Conservation (phyloP, 2,329 filamentous ascomycete genomes). For the Parascedosporium putredinis region DNA sequence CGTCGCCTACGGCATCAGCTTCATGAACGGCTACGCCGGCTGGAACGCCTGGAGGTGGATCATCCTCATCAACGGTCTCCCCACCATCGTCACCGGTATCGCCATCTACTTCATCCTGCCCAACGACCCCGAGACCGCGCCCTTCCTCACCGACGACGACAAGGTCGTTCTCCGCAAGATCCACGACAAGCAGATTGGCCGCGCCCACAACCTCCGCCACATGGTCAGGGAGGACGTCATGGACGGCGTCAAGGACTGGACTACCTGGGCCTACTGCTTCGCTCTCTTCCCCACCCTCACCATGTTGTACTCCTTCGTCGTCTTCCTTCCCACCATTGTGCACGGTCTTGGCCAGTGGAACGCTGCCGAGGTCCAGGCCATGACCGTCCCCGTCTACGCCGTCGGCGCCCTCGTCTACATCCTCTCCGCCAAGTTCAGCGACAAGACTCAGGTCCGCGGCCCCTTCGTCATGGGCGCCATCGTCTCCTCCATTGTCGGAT, state of each 20-base stretch:
- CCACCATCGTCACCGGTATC: conserved; percentile 43
- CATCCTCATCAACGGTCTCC: conserved; percentile 47
- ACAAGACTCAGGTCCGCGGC: conserved; percentile 45
- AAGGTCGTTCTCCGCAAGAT: conserved; percentile 40
- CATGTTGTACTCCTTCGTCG: conserved; percentile 58
- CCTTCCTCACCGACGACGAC: conserved; percentile 34
- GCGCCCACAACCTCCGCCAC: conserved; percentile 13
- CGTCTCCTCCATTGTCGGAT: conserved; percentile 42
- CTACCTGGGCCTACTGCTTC: conserved; percentile 48
- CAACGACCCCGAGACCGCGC: conserved; percentile 47
- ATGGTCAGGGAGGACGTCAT: conserved; percentile 40
- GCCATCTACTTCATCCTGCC: conserved; percentile 45
- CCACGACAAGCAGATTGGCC: conserved; percentile 34
- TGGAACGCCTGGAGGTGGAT: conserved; percentile 59
- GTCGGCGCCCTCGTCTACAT: conserved; percentile 53
- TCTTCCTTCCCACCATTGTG: conserved; percentile 62
- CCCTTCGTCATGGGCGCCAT: conserved; percentile 42
- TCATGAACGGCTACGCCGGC: conserved; percentile 48
- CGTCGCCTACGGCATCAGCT: conserved; percentile 53
- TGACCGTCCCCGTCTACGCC: conserved; percentile 59
- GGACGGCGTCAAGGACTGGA: conserved; percentile 51
- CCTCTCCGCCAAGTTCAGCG: conserved; percentile 43
- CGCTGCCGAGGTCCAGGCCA: conserved; percentile 48
- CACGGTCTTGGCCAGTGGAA: conserved; percentile 46
- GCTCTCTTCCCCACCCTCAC: conserved; percentile 52